phyloP scores from a whole-genome alignment of 2,329 filamentous ascomycete species.

The Anthostomella pinea region DNA sequence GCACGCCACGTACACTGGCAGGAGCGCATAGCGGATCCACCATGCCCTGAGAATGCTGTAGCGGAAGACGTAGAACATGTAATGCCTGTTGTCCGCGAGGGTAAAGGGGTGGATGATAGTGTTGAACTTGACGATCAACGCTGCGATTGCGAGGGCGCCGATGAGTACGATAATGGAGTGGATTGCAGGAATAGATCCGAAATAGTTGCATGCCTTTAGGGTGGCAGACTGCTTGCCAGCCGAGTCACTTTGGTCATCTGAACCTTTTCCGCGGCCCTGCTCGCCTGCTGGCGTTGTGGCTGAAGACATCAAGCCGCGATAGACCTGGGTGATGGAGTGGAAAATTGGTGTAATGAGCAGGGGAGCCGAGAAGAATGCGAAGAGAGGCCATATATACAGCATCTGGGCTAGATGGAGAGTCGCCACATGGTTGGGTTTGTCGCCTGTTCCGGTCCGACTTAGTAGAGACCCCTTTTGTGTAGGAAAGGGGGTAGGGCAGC shows the following conservation, averaged over 20 bases:
- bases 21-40: constrained; percentile 63
- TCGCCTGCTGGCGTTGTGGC: background rate
- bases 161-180: constrained; percentile 37
- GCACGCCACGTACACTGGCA: constrained; percentile 67
- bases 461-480: no score
- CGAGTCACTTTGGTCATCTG: background rate
- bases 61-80: constrained; percentile 94
- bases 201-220: constrained; percentile 18
- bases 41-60: constrained; percentile 68
- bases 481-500: constrained; percentile 10
- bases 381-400: constrained; percentile 91
- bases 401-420: constrained; percentile 88
- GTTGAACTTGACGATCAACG: constrained; percentile 68
- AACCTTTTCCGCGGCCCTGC: background rate
- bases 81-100: constrained; percentile 93
- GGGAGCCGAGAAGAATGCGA: constrained; percentile 85
- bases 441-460: constrained; percentile 54
- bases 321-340: constrained; percentile 29
- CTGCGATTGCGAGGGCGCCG: constrained; percentile 35
- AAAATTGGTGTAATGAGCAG: constrained; percentile 58
- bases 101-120: constrained; percentile 96
- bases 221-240: constrained; percentile 5
- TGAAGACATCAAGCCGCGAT: constrained; percentile 3
- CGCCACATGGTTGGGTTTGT: constrained; percentile 91
- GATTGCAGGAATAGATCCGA: constrained; percentile 32